phyloP scores from a whole-genome alignment of 306 rosid genomes.

The Prunus davidiana region DNA sequence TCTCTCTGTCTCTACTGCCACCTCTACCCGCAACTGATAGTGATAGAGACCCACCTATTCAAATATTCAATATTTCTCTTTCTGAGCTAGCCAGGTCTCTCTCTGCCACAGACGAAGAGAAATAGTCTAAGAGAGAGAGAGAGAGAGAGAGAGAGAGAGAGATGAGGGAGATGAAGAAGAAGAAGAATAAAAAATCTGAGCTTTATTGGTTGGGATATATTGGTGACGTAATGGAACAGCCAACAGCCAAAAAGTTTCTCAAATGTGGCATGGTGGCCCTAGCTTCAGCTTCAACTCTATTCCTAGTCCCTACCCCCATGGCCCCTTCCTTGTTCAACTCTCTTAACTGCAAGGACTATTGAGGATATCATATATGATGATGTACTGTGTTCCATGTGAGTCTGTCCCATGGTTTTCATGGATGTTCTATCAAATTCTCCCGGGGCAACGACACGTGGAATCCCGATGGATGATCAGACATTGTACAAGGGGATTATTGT shows the following conservation, averaged over 20 bases:
- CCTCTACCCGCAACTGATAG: slow-evolving; percentile 64
- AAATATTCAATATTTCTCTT: background rate
- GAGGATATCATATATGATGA: slow-evolving; percentile 12
- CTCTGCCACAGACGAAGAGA: slow-evolving; percentile 12
- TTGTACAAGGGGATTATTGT: background rate
- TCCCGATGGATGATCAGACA: background rate
- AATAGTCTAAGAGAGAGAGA: background rate
- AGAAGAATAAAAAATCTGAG: background rate
- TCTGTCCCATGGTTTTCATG: slow-evolving; percentile 38
- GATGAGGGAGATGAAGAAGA: background rate
- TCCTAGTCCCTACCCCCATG: slow-evolving; percentile 42
- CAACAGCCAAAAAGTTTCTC: slow-evolving; percentile 38
- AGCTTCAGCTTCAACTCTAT: slow-evolving; percentile 23
- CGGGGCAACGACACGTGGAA: slow-evolving; percentile 7
- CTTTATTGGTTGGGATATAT: slow-evolving; percentile 24
- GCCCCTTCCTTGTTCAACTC: background rate
- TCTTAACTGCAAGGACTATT: slow-evolving; percentile 31
- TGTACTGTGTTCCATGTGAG: slow-evolving; percentile 10
- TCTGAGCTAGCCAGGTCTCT: slow-evolving; percentile 25
- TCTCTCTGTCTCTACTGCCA: slow-evolving; percentile 28
- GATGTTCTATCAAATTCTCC: background rate
- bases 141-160: slow-evolving; percentile 3
- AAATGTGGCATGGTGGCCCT: slow-evolving; percentile 45
- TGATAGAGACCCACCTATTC: slow-evolving; percentile 43
- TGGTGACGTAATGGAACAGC: slow-evolving; percentile 70